Conservation (phyloP, 192 early-diverging fungal species). For the Gonapodya sp. region DNA sequence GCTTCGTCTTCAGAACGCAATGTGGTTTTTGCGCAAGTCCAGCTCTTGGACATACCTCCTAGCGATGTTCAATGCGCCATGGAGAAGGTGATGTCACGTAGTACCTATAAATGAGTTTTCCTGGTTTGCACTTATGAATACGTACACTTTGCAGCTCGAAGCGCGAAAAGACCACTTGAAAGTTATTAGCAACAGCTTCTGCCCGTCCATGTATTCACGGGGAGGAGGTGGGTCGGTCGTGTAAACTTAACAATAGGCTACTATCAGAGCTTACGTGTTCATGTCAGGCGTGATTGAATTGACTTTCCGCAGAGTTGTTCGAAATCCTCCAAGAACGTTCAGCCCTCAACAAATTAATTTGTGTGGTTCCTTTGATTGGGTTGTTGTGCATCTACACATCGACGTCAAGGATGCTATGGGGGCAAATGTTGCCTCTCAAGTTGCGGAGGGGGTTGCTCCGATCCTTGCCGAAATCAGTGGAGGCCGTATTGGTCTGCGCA, state of each 20-base stretch:
- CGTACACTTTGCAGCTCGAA: slow-evolving; percentile 18
- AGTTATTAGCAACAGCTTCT: slow-evolving; percentile 50
- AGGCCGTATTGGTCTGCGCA: slow-evolving; percentile 51
- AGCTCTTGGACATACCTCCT: slow-evolving; percentile 45
- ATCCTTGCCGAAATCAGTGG: slow-evolving; percentile 37
- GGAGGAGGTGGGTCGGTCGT: slow-evolving; percentile 39
- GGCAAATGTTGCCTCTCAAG: slow-evolving; percentile 59
- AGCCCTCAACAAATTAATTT: not conserved
- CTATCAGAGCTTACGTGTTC: not conserved
- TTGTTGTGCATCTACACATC: slow-evolving; percentile 65
- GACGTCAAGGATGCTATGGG: slow-evolving; percentile 77
- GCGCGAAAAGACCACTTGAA: slow-evolving; percentile 29
- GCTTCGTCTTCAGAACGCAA: slow-evolving; percentile 50
- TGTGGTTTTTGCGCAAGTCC: slow-evolving; percentile 61
- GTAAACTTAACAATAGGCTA: not conserved
- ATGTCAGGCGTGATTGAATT: slow-evolving; percentile 43
- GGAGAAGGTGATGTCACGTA: slow-evolving; percentile 12
- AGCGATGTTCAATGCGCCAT: slow-evolving; percentile 26
- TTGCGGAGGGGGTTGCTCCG: slow-evolving; percentile 61
- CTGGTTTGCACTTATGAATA: not conserved
- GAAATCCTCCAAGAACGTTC: slow-evolving; percentile 14
- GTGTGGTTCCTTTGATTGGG: slow-evolving; percentile 27
- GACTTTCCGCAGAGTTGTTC: slow-evolving; percentile 32
- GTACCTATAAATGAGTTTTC: not conserved
- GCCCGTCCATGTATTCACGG: slow-evolving; percentile 48